These are phyloP conservation scores for Boechera stricta DNA, from an alignment of 345 rosid genomes.

Conservation along the genomic window DNA sequence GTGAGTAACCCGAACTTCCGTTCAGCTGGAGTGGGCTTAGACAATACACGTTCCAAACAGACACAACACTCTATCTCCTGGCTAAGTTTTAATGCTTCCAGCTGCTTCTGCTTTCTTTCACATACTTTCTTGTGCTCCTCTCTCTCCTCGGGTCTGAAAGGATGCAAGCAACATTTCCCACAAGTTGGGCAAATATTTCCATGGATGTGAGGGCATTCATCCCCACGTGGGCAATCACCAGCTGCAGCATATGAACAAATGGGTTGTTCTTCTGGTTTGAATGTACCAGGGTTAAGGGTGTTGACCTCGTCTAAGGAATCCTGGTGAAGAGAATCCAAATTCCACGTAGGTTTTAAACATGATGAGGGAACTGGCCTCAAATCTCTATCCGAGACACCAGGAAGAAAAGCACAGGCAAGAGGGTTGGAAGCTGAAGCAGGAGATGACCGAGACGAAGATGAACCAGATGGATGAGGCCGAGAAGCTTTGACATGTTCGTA, in stretches of 20 bases:
- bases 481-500: conserved; percentile 77
- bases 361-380: conserved; percentile 35
- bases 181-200: conserved; percentile 88
- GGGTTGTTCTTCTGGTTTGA: conserved; percentile 64
- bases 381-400: conserved; percentile 50
- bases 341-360: conserved; percentile 50
- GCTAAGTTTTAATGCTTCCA: conserved; percentile 73
- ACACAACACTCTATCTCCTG: conserved; percentile 90
- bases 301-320: conserved; percentile 63
- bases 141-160: conserved; percentile 77
- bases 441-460: conserved; percentile 57
- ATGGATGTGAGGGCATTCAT: conserved; percentile 81
- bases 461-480: conserved; percentile 53
- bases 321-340: conserved; percentile 45
- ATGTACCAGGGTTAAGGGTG: conserved; percentile 75
- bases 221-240: conserved; percentile 86
- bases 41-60: conserved; percentile 84
- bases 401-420: conserved; percentile 46
- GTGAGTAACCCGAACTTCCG: conserved; percentile 90
- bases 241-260: conserved; percentile 93
- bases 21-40: conserved; percentile 75
- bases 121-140: conserved; percentile 77
- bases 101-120: conserved; percentile 69
- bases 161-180: conserved; percentile 89
- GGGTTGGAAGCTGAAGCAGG: conserved; percentile 39